These are phyloP conservation scores for Cutaneotrichosporon spelunceum DNA, from an alignment of 1,284 basidiomycete species.

Conservation along the genomic window DNA sequence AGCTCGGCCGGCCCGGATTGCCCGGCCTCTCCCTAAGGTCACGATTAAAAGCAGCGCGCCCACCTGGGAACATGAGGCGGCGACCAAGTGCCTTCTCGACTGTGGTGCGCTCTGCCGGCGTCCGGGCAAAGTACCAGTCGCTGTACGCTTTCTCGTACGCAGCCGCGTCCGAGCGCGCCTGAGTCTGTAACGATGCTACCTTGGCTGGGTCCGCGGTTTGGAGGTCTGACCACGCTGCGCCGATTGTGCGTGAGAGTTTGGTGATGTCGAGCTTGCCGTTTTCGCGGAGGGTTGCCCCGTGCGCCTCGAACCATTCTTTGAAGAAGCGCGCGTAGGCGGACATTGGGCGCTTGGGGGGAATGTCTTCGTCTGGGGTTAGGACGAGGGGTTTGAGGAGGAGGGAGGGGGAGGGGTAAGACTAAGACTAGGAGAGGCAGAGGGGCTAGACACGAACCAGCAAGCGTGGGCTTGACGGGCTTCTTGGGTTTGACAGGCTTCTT, in stretches of 20 bases:
- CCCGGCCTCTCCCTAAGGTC: slow-evolving; percentile 26
- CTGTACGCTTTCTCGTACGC: slow-evolving; percentile 28
- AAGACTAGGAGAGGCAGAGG: too few species aligned
- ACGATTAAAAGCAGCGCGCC: slow-evolving; percentile 19
- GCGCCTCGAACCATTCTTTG: slow-evolving; percentile 15
- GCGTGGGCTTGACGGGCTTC: slow-evolving; percentile 8
- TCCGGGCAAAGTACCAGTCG: slow-evolving; percentile 29
- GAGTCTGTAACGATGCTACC: slow-evolving; percentile 8
- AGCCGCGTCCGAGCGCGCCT: slow-evolving; percentile 17
- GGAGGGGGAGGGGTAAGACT: background rate
- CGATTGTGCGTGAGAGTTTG: slow-evolving; percentile 17
- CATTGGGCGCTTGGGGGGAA: slow-evolving; percentile 21
- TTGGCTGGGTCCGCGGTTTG: slow-evolving; percentile 15
- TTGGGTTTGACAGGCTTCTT: slow-evolving; percentile 6
- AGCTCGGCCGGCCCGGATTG: slow-evolving; percentile 33
- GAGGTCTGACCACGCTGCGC: slow-evolving; percentile 27
- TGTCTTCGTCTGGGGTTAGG: background rate
- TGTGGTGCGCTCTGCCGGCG: slow-evolving; percentile 22
- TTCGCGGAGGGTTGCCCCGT: slow-evolving; percentile 6
- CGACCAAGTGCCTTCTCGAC: slow-evolving; percentile 33
- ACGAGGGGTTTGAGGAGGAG: background rate
- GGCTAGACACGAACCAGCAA: background rate
- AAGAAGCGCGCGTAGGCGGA: slow-evolving; percentile 35
- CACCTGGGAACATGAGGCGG: slow-evolving; percentile 30
- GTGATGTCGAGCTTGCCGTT: slow-evolving; percentile 27